Conservation (phyloP, 2,329 filamentous ascomycete species). For the Lasiodiplodia citricola region DNA sequence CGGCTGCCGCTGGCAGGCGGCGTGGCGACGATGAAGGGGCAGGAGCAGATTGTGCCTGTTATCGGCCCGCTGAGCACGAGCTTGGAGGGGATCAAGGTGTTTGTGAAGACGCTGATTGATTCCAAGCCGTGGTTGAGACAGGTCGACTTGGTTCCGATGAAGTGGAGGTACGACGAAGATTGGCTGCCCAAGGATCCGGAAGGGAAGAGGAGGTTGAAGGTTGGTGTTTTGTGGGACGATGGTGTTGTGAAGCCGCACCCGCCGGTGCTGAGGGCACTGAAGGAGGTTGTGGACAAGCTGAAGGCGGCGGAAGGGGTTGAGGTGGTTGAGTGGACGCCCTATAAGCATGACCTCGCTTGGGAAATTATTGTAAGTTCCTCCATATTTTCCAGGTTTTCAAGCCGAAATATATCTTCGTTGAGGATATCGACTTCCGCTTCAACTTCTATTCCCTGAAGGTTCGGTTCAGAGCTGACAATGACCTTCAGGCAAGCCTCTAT, state of each 20-base stretch:
- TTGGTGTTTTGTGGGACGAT: constrained; percentile 70
- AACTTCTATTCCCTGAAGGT: too few relatives aligned
- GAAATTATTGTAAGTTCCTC: constrained; percentile 42
- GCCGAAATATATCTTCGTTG: not conserved
- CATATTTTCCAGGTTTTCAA: constrained; percentile 30
- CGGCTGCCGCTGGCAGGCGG: constrained; percentile 48
- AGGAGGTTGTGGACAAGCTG: constrained; percentile 52
- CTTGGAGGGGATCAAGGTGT: constrained; percentile 59
- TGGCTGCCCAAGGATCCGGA: constrained; percentile 26
- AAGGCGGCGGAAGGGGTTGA: constrained; percentile 55
- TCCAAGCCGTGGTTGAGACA: constrained; percentile 63
- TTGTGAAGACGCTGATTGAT: constrained; percentile 58
- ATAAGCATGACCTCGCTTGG: constrained; percentile 57
- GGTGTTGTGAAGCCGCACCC: constrained; percentile 69
- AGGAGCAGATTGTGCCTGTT: constrained; percentile 55
- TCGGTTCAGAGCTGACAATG: not conserved
- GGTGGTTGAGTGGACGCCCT: constrained; percentile 58
- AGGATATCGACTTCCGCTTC: not conserved
- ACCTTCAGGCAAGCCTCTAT: constrained; percentile 45
- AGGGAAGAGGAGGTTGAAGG: constrained; percentile 51
- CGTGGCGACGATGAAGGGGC: constrained; percentile 43
- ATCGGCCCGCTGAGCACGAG: constrained; percentile 62
- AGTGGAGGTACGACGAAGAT: constrained; percentile 52
- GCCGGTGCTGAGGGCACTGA: constrained; percentile 64
- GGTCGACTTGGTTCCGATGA: constrained; percentile 63